These are phyloP conservation scores for Pythium periplocum DNA, from an alignment of 352 stramenopile species.

Conservation along the genomic window DNA sequence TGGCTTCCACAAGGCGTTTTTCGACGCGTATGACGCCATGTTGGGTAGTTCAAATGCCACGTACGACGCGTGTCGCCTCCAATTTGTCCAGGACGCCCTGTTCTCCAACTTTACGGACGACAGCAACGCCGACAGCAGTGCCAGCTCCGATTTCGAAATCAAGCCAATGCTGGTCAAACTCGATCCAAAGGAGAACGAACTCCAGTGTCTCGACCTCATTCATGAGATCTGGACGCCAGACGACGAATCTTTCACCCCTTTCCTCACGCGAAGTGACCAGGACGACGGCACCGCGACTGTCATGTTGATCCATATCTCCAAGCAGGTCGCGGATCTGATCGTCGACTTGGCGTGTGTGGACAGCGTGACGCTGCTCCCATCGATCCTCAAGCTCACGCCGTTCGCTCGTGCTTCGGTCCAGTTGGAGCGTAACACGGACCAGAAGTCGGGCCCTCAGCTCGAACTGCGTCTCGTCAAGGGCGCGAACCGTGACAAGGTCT, in stretches of 20 bases:
- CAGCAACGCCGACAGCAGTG: constrained; percentile 6
- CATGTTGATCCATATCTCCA: constrained; percentile 53
- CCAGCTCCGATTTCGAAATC: constrained; percentile 18
- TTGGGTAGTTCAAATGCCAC: constrained; percentile 40
- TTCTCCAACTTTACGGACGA: constrained; percentile 30
- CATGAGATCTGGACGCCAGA: constrained; percentile 35
- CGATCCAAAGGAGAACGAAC: constrained; percentile 25
- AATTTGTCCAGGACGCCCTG: constrained; percentile 58
- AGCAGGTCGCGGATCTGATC: constrained; percentile 32
- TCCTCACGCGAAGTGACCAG: constrained; percentile 58
- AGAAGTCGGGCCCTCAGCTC: constrained; percentile 28
- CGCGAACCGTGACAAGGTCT: constrained; percentile 17
- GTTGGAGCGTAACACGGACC: constrained; percentile 21
- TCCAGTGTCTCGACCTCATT: constrained; percentile 38
- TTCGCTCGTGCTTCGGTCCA: constrained; percentile 55
- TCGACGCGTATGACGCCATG: constrained; percentile 57
- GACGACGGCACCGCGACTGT: constrained; percentile 33
- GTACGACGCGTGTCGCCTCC: constrained; percentile 57
- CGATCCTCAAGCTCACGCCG: constrained; percentile 70
- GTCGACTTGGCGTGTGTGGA: constrained; percentile 41
- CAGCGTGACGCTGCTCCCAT: constrained; percentile 44
- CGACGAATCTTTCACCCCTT: constrained; percentile 54
- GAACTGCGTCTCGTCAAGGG: constrained; percentile 45
- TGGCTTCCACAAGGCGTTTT: constrained; percentile 52
- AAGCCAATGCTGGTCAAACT: constrained; percentile 58